Percentiles rank a stretch among this genome's conserved stretches.
phyloP scores from a whole-genome alignment of 2,329 filamentous ascomycete species.

The Nemania sp. region DNA sequence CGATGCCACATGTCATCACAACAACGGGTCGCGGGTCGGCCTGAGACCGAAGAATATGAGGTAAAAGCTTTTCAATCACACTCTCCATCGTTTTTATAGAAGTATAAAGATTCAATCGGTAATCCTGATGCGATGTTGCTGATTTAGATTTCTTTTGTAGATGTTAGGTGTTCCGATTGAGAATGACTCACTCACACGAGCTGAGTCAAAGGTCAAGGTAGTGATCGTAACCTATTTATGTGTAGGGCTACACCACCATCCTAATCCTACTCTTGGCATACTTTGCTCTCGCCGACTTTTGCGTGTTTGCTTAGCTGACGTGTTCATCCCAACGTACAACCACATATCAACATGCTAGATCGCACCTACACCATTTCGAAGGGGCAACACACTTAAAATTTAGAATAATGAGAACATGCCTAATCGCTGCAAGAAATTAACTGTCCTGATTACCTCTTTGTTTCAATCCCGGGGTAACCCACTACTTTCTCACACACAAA shows the following conservation, averaged over 20 bases:
- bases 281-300: background rate
- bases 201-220: conserved; percentile 10
- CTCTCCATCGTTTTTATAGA: conserved; percentile 52
- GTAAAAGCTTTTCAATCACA: conserved; percentile 28
- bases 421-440: background rate
- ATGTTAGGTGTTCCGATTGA: background rate
- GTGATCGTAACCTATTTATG: background rate
- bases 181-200: conserved; percentile 27
- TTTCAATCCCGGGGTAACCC: background rate
- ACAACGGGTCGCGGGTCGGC: conserved; percentile 45
- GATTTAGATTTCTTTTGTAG: background rate
- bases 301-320: background rate
- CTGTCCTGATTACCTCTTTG: background rate
- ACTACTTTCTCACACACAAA: background rate
- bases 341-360: background rate
- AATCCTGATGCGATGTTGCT: background rate
- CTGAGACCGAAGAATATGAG: conserved; percentile 29
- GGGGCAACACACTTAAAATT: background rate
- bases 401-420: background rate
- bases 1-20: conserved; percentile 50
- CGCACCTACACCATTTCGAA: background rate
- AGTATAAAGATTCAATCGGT: background rate
- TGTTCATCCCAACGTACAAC: conserved; percentile 3
- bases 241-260: background rate
- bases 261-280: background rate